A percentile compares a stretch with the other conserved stretches of the same genome.
phyloP scores from a whole-genome alignment of 257 asterid genomes.

The Ehretia macrophylla region DNA sequence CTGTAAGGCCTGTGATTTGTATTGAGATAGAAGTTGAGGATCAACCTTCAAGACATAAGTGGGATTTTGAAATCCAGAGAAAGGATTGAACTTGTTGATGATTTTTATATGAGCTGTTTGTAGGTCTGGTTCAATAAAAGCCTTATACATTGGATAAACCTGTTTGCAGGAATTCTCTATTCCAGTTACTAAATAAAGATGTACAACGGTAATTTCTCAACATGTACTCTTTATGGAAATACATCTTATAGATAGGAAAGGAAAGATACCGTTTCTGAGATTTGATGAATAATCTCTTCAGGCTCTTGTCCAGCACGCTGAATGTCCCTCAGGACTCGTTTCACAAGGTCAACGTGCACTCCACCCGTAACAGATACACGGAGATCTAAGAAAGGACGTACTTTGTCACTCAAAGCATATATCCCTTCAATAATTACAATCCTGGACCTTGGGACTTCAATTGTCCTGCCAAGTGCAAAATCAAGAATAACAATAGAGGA shows the following conservation, averaged over 20 bases:
- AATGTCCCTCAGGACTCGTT: constrained; percentile 93
- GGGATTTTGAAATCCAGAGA: constrained; percentile 95
- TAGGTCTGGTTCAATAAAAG: constrained; percentile 94
- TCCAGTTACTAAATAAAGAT: neutral
- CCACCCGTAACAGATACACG: constrained; percentile 99
- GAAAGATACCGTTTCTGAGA: constrained; percentile 77
- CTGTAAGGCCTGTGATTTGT: neutral
- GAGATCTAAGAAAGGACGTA: constrained; percentile 82
- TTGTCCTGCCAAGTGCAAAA: constrained; percentile 49
- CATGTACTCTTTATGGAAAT: too few species aligned
- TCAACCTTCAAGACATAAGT: constrained; percentile 81
- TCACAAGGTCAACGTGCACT: constrained; percentile 95
- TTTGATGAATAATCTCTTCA: constrained; percentile 96
- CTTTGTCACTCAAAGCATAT: constrained; percentile 88
- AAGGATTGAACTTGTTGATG: constrained; percentile 89
- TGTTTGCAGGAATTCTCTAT: constrained; percentile 24
- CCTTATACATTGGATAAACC: constrained; percentile 99
- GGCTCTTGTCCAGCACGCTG: constrained; percentile 99
- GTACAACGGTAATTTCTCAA: neutral
- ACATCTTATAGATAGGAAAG: neutral
- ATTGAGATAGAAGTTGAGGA: constrained; percentile 18
- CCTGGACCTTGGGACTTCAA: constrained; percentile 91
- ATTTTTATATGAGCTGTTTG: constrained; percentile 97
- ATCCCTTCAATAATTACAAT: constrained; percentile 91
- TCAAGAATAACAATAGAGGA: neutral